These are phyloP conservation scores for Umbellularia californica DNA, from an alignment of 164 flowering plant genomes.

Conservation along the genomic window DNA sequence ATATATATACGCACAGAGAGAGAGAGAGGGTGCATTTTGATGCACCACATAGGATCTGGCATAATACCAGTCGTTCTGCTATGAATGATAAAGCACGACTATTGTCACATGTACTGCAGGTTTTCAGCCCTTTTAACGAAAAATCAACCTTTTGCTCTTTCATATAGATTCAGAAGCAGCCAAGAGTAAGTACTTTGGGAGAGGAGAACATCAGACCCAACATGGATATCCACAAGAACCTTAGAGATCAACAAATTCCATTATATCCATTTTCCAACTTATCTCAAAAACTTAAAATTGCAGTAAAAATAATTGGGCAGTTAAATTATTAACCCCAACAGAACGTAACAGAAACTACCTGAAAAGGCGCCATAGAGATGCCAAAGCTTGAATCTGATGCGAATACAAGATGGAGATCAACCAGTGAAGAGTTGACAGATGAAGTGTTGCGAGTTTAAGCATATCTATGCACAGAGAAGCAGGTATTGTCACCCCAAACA, in stretches of 20 bases:
- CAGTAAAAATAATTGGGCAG: too few species aligned
- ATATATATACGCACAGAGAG: too few species aligned
- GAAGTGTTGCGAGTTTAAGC: constrained; percentile 51
- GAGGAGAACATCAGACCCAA: neutral
- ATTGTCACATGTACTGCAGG: too few species aligned
- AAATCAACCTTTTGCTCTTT: neutral
- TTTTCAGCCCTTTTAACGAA: too few species aligned
- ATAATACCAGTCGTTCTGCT: too few species aligned
- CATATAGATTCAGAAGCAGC: neutral
- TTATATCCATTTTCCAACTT: too few species aligned
- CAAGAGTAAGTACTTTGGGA: too few species aligned
- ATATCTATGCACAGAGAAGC: constrained; percentile 66
- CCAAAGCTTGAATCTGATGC: constrained; percentile 66
- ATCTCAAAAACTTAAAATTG: too few species aligned
- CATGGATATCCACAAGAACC: neutral
- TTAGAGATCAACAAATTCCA: neutral
- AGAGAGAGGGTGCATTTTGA: too few species aligned
- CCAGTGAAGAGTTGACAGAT: constrained; percentile 67
- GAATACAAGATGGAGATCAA: constrained; percentile 64
- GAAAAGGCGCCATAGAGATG: constrained; percentile 95
- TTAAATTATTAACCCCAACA: neutral
- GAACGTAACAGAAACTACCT: constrained; percentile 36
- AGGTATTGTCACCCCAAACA: constrained; percentile 66
- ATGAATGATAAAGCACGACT: too few species aligned
- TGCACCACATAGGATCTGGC: too few species aligned